phyloP scores from a whole-genome alignment of 306 rosid species.

The Malus orientalis region DNA sequence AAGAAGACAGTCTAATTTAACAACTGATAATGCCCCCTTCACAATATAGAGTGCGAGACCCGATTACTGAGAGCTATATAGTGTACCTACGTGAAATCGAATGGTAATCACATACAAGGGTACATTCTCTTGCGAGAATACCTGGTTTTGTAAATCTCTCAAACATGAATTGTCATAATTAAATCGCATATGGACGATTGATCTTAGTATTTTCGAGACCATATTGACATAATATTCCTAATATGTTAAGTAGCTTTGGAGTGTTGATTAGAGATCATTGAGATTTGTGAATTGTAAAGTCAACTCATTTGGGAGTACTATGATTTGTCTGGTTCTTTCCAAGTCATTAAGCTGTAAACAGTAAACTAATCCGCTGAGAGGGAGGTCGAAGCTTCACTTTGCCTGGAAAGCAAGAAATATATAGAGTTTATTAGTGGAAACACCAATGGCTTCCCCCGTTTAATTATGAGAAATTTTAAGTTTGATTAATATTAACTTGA shows the following conservation, averaged over 20 bases:
- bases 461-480: not conserved
- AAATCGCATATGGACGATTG: no score
- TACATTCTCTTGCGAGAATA: no score
- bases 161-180: no score
- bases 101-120: no score
- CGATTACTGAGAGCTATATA: no score
- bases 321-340: not conserved
- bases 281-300: constrained; percentile 1
- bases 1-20: no score
- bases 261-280: not conserved
- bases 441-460: not conserved
- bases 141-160: no score
- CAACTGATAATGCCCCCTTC: no score
- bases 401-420: constrained; percentile 7
- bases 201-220: no score
- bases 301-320: not conserved
- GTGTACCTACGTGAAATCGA: no score
- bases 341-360: not conserved
- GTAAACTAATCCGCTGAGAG: not conserved
- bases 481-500: not conserved
- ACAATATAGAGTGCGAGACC: no score
- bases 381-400: constrained; percentile 6
- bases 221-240: no score
- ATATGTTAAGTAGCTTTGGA: not conserved
- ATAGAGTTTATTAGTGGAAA: not conserved